phyloP scores from a whole-genome alignment of 768 basidiomycete genomes.

The Pholiota molesta region DNA sequence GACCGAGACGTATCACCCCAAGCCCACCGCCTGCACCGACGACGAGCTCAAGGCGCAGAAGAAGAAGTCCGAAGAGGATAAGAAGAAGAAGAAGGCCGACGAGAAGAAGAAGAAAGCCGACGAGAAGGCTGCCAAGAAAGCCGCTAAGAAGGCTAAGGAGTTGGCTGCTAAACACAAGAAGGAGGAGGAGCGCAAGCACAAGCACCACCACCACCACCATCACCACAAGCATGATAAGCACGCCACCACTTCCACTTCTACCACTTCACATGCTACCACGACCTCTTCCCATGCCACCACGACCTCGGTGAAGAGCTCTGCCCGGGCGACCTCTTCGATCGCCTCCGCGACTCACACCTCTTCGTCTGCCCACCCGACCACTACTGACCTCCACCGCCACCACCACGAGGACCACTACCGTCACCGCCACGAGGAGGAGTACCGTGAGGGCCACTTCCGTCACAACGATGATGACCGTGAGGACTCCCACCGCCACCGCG shows the following conservation, averaged over 20 bases:
- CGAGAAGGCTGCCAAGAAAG: constrained; percentile 20
- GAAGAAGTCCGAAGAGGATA: constrained; percentile 15
- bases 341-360: constrained; percentile 8
- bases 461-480: neutral
- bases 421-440: constrained; percentile 8
- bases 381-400: constrained; percentile 15
- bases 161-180: constrained; percentile 14
- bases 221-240: neutral
- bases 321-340: constrained; percentile 6
- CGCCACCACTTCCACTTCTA: constrained; percentile 3
- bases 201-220: constrained; percentile 2
- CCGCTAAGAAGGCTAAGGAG: constrained; percentile 16
- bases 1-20: constrained; percentile 21
- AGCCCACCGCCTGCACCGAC: constrained; percentile 24
- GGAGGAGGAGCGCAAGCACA: constrained; percentile 7
- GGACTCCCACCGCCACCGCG: neutral
- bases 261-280: neutral
- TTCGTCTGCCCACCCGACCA: constrained; percentile 12
- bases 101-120: constrained; percentile 16
- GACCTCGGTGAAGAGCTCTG: constrained; percentile 8
- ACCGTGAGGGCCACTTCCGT: constrained; percentile 1
- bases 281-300: constrained; percentile 5
- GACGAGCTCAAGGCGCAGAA: constrained; percentile 17
- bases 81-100: constrained; percentile 11
- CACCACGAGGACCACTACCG: constrained; percentile 3